Evolutionary conservation across 1,284 basidiomycete species (phyloP).

Genomic region (Mycosarcoma mackinlayi): DNA sequence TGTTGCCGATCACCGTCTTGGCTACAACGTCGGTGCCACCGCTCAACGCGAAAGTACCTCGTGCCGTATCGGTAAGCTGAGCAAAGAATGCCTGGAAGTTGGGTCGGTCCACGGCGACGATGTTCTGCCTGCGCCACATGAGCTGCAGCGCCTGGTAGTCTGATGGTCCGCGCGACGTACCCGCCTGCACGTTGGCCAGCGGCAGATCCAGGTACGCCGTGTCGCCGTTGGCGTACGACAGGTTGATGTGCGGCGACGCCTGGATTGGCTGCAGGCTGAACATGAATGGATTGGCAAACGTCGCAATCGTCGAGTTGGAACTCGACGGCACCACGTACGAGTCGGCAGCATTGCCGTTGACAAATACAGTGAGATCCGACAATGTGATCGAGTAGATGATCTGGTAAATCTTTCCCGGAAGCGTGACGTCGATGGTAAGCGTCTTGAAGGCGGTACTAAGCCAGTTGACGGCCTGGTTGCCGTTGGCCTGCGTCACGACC

Average conservation of each 20-base stretch:
- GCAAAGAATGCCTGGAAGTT: constrained; percentile 76
- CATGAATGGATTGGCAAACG: constrained; percentile 81
- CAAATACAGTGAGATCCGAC: constrained; percentile 74
- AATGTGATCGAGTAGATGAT: constrained; percentile 78
- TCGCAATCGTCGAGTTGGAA: constrained; percentile 73
- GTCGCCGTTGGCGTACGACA: constrained; percentile 72
- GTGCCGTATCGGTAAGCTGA: constrained; percentile 73
- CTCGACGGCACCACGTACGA: constrained; percentile 52
- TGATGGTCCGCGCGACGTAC: constrained; percentile 77
- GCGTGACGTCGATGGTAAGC: constrained; percentile 74
- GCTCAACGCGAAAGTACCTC: constrained; percentile 72
- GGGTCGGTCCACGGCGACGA: constrained; percentile 73
- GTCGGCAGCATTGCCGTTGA: constrained; percentile 68
- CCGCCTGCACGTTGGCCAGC: constrained; percentile 71
- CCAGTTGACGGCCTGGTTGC: constrained; percentile 75
- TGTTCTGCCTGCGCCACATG: constrained; percentile 71
- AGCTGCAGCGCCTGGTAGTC: constrained; percentile 73
- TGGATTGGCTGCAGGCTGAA: constrained; percentile 78
- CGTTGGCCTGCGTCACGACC: constrained; percentile 71
- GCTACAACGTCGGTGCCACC: constrained; percentile 76
- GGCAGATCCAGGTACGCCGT: constrained; percentile 76
- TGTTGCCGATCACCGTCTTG: constrained; percentile 76
- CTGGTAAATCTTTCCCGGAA: constrained; percentile 77
- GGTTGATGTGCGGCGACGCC: constrained; percentile 73
- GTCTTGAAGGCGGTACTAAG: constrained; percentile 78